Percentiles rank a stretch among this genome's conserved stretches.
Evolutionary conservation across 2,329 filamentous ascomycete species (phyloP).

Genomic region (Daldinia eschscholtzii): DNA sequence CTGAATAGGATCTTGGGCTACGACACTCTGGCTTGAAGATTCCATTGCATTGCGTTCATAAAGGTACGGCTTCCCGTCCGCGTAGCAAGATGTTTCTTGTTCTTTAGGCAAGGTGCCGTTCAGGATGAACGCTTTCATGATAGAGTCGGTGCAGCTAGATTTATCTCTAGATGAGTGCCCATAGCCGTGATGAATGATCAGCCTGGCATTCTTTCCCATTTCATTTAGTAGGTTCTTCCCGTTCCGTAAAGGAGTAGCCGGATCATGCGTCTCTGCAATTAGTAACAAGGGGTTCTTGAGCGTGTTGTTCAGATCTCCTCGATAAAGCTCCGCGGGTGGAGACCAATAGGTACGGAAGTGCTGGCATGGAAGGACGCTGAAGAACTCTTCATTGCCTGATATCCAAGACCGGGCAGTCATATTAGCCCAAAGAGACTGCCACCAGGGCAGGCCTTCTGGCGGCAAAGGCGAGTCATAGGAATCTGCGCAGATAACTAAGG

Average conservation of each 20-base stretch:
- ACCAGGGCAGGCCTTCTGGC: conserved; percentile 58
- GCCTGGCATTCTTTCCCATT: conserved; percentile 63
- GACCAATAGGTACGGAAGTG: conserved; percentile 62
- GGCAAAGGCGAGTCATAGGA: conserved; percentile 59
- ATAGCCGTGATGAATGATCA: conserved; percentile 64
- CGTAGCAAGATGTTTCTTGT: conserved; percentile 60
- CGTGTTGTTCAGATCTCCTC: conserved; percentile 60
- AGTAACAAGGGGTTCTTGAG: conserved; percentile 61
- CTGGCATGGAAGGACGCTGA: conserved; percentile 59
- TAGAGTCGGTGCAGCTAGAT: conserved; percentile 60
- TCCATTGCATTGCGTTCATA: conserved; percentile 52
- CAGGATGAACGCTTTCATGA: conserved; percentile 58
- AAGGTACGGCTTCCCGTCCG: conserved; percentile 62
- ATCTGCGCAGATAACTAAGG: conserved; percentile 62
- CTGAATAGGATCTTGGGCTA: conserved; percentile 36
- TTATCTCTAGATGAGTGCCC: conserved; percentile 62
- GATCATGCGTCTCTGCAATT: conserved; percentile 64
- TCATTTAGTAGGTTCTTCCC: conserved; percentile 59
- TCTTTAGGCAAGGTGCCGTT: conserved; percentile 57
- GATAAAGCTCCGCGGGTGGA: conserved; percentile 60
- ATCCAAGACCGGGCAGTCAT: conserved; percentile 62
- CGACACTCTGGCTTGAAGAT: neutral
- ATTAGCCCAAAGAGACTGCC: conserved; percentile 60
- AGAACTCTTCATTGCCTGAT: conserved; percentile 62
- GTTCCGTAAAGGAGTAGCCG: conserved; percentile 64